These are phyloP conservation scores for Colletotrichum tofieldiae DNA, from an alignment of 2,329 filamentous ascomycete species.

Conservation along the genomic window DNA sequence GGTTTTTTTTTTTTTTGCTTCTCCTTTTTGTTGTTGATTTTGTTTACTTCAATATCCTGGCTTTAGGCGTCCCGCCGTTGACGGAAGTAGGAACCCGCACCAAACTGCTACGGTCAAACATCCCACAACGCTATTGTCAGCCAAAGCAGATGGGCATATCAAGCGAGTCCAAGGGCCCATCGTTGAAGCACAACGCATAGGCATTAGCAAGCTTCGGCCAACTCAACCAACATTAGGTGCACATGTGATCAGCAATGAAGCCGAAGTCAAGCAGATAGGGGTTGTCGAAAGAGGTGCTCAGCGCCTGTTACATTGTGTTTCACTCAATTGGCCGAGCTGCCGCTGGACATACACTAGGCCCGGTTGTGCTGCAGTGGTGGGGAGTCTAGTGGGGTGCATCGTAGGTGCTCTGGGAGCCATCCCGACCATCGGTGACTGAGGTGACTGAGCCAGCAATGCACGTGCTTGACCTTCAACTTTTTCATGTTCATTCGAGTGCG, in stretches of 20 bases:
- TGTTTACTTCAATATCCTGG: background rate
- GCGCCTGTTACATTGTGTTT: background rate
- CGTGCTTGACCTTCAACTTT: conserved; percentile 10
- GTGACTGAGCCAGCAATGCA: conserved; percentile 4
- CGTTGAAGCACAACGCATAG: background rate
- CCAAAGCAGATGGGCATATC: background rate
- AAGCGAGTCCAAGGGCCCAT: background rate
- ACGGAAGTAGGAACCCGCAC: background rate
- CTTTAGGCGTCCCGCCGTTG: background rate
- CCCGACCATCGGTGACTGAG: conserved; percentile 25
- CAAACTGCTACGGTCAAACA: background rate
- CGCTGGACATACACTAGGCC: background rate
- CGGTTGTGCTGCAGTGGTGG: conserved; percentile 4
- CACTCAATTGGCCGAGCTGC: background rate
- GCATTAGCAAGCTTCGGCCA: background rate
- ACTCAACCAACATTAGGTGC: background rate
- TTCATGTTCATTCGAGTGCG: conserved; percentile 11
- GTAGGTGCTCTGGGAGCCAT: background rate
- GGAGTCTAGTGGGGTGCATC: conserved; percentile 9
- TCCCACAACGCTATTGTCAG: background rate
- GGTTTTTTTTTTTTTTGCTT: too few species aligned
- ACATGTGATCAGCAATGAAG: too few species aligned
- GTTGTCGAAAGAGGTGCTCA: background rate
- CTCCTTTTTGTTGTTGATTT: background rate
- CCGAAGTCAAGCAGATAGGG: background rate